Evolutionary conservation across 2,329 filamentous ascomycete species (phyloP), one percentile per base, ranked within the genome.

Genomic region (Aphanocladium album): DNA sequence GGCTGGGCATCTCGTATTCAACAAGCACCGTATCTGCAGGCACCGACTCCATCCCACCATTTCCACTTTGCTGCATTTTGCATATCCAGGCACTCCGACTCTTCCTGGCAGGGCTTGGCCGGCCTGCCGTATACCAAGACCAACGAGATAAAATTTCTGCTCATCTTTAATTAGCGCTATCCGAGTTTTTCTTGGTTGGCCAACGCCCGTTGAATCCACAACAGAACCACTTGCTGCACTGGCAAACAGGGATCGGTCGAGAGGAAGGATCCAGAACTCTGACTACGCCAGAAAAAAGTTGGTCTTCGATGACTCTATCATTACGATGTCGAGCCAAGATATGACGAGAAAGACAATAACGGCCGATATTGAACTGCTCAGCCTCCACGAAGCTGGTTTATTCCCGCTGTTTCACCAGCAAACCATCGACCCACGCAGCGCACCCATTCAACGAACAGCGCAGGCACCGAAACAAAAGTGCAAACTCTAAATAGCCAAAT

Each of bases 371-470:
- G 30, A 49, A 21, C n/a, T 47, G 54, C 43, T 14, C 19, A 35
- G 21, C 37, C 37, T 43, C 51, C 23, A 17, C 37, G 12, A 9
- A 25, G 33, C 35, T 23, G 17, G n/a, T 56, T 56, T 30, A 56
- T 56, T 56, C 41, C 53, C 53, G 53, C 53, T n/a, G 41, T 47
- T 56, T 57, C 43, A 49, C 54, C 19, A 57, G 53, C 11, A 25
- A 25, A 46, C 16, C 17, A 30, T 21, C 30, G 43, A 30, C 30
- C 54, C 54, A 27, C 54, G 43, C 27, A 9, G 17, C 25, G 30
- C 41, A 19, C 12, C 12, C 33, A 52, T n/a, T 52, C 49, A 33
- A 25, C 27, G 33, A 12, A 19, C 53, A 56, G 17, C 39, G 23
- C 43, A 23, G 52, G 17, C 17, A 47, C 19, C 35, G 9, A 39